These are phyloP conservation scores for Fraxinus velutina DNA, from an alignment of 305 asterid genomes.

Conservation along the genomic window DNA sequence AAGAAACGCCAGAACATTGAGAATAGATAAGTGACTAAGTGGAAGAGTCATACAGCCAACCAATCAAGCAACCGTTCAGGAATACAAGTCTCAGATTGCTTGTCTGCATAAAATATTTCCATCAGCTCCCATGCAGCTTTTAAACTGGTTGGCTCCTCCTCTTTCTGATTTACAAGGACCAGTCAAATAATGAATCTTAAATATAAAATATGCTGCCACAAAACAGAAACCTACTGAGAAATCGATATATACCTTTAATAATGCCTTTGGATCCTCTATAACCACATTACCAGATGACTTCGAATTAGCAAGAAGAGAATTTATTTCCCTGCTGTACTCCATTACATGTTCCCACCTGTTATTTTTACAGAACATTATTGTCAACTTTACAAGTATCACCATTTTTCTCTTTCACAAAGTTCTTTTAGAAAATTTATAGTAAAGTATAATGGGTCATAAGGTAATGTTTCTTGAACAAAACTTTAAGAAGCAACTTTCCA, in stretches of 20 bases:
- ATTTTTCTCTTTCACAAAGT: conserved; percentile 14
- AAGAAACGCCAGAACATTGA: neutral
- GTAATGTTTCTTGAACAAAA: neutral
- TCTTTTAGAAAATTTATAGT: neutral
- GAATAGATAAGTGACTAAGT: neutral
- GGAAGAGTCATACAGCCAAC: conserved; percentile 67
- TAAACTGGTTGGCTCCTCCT: conserved; percentile 65
- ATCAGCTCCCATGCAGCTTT: conserved; percentile 98
- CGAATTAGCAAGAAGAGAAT: conserved; percentile 61
- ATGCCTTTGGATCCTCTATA: conserved; percentile 65
- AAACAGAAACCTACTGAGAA: conserved; percentile 11
- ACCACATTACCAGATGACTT: conserved; percentile 44
- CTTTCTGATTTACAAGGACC: conserved; percentile 39
- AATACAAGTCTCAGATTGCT: conserved; percentile 73
- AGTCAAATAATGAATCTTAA: conserved; percentile 24
- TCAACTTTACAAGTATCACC: conserved; percentile 8
- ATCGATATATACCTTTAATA: conserved; percentile 50
- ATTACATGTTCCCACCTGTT: conserved; percentile 81
- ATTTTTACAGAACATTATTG: conserved; percentile 19
- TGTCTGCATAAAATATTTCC: conserved; percentile 87
- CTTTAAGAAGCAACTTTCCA: neutral
- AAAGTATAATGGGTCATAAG: neutral
- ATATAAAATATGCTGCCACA: conserved; percentile 17
- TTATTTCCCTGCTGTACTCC: conserved; percentile 86
- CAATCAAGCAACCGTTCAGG: conserved; percentile 90